Conservation (phyloP, 345 rosid genomes). For the Eucalyptus marginata region DNA sequence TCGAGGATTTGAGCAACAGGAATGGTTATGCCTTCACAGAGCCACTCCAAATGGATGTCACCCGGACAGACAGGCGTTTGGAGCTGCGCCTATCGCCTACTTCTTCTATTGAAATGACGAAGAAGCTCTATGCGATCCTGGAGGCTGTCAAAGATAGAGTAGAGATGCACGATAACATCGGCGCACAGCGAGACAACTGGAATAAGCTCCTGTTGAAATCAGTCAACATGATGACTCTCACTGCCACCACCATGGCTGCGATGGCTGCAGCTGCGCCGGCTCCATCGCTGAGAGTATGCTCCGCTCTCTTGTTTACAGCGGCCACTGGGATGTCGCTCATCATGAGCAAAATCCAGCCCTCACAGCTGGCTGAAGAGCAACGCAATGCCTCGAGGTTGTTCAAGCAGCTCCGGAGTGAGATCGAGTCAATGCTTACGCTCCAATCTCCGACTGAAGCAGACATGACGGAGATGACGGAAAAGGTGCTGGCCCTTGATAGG, state of each 20-base stretch:
- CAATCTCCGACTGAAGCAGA: background rate
- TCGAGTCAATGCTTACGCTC: slow-evolving; percentile 1
- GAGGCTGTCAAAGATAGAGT: too few species aligned
- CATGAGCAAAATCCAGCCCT: slow-evolving; percentile 26
- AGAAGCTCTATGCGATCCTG: too few species aligned
- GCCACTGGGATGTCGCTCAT: slow-evolving; percentile 18
- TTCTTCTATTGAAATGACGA: too few species aligned
- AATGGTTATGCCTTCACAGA: background rate
- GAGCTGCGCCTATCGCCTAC: too few species aligned
- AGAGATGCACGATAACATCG: too few species aligned
- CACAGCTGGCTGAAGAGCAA: slow-evolving; percentile 31
- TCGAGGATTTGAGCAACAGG: background rate
- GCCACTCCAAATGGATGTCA: background rate
- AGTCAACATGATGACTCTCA: too few species aligned
- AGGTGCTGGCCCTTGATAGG: slow-evolving; percentile 12
- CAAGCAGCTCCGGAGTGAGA: slow-evolving; percentile 2
- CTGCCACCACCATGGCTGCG: rapidly evolving
- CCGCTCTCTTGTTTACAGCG: background rate
- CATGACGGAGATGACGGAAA: slow-evolving; percentile 2
- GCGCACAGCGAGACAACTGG: too few species aligned
- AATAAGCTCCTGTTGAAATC: too few species aligned
- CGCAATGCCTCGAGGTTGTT: slow-evolving; percentile 17
- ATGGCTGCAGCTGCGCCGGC: too few species aligned
- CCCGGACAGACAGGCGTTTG: too few species aligned
- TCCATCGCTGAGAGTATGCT: too few species aligned